Evolutionary conservation across 352 stramenopile genomes (phyloP).

Genomic region (Pythium monospermum): DNA sequence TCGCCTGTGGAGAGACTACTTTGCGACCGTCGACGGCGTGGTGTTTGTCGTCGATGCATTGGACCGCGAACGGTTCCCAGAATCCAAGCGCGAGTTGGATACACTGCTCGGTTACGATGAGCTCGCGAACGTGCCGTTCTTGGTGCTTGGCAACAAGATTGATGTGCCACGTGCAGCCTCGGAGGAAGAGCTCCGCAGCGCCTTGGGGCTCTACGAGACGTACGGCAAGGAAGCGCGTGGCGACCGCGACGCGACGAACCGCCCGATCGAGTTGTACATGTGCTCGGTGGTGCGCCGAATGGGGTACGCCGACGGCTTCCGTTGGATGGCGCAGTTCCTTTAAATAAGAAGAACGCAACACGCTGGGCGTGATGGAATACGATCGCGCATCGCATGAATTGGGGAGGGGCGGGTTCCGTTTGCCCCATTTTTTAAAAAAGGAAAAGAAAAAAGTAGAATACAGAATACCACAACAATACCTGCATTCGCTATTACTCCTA

Average conservation of each 20-base stretch:
- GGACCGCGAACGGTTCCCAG: constrained; percentile 97
- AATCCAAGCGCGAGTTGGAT: constrained; percentile 99
- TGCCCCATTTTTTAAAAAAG: too few species aligned
- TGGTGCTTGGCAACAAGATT: constrained; percentile 99
- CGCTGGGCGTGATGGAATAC: too few species aligned
- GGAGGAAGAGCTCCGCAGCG: constrained; percentile 98
- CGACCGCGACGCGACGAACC: constrained; percentile 87
- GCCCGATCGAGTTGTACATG: constrained; percentile 99
- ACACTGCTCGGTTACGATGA: constrained; percentile 96
- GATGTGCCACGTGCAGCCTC: constrained; percentile 95
- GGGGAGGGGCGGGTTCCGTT: too few species aligned
- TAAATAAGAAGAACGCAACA: constrained; percentile 44
- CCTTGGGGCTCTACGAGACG: constrained; percentile 96
- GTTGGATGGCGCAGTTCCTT: constrained; percentile 88
- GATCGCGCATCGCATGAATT: too few species aligned
- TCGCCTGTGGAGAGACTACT: constrained; percentile 99
- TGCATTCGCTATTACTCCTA: too few species aligned
- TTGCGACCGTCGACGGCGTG: constrained; percentile 98
- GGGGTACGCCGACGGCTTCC: constrained; percentile 96
- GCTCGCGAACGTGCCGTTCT: constrained; percentile 97
- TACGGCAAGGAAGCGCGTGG: constrained; percentile 97
- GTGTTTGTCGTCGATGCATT: constrained; percentile 99
- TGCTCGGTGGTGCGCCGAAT: constrained; percentile 98
- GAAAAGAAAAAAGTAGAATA: too few species aligned
- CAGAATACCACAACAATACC: too few species aligned